phyloP scores from a whole-genome alignment of 148 eudicot genomes.

The Talinum fruticosum region DNA sequence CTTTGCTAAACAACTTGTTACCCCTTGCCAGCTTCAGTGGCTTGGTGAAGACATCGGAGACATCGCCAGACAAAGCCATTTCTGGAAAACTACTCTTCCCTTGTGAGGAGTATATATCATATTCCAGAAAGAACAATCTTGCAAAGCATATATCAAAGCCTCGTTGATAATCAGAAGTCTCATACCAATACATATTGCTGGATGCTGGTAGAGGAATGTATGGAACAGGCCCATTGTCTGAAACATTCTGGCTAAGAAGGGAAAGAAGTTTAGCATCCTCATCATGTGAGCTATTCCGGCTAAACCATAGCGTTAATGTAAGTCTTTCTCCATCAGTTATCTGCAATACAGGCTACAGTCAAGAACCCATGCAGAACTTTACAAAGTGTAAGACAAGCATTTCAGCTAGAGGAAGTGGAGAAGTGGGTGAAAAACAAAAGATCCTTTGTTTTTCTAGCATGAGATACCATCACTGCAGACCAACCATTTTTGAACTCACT shows the following conservation, averaged over 20 bases:
- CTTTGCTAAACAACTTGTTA: slow-evolving; percentile 39
- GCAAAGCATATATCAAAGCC: slow-evolving; percentile 78
- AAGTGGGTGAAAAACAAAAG: not conserved
- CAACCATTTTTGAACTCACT: not conserved
- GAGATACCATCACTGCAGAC: not conserved
- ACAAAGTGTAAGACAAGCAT: not conserved
- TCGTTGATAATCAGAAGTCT: slow-evolving; percentile 43
- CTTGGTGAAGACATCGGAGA: slow-evolving; percentile 38
- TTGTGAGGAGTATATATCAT: slow-evolving; percentile 40
- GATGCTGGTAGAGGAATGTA: slow-evolving; percentile 67
- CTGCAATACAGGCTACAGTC: slow-evolving; percentile 34
- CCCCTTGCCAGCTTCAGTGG: slow-evolving; percentile 50
- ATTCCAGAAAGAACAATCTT: slow-evolving; percentile 62
- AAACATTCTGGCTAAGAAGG: slow-evolving; percentile 37
- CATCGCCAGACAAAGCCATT: slow-evolving; percentile 25
- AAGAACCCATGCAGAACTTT: not conserved
- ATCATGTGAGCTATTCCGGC: slow-evolving; percentile 67
- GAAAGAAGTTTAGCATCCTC: slow-evolving; percentile 83
- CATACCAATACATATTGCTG: slow-evolving; percentile 84
- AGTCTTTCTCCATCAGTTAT: slow-evolving; percentile 79
- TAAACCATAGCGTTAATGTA: slow-evolving; percentile 90
- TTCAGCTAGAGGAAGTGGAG: too few species aligned
- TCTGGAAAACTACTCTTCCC: slow-evolving; percentile 22
- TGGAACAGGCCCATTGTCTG: slow-evolving; percentile 24
- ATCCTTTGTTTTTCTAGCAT: not conserved